A percentile compares a stretch with the other conserved stretches of the same genome.
Evolutionary conservation across 2,329 filamentous ascomycete genomes (phyloP).

Genomic region (Colletotrichum somersetense): DNA sequence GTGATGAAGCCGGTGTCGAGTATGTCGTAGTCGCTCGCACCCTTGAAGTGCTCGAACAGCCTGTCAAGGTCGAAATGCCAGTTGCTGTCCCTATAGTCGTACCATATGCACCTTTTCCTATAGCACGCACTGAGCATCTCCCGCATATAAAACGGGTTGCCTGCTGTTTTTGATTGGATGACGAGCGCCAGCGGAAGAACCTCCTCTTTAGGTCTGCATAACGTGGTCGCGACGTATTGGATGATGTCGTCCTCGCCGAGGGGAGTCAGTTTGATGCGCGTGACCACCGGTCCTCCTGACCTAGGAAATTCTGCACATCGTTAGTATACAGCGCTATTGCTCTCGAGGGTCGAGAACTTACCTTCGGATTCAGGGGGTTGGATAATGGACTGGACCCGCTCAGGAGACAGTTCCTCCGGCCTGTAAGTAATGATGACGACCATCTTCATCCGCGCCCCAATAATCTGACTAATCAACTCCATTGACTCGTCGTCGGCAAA

Average conservation of each 20-base stretch:
- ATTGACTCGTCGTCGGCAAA: constrained; percentile 90
- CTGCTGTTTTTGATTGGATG: constrained; percentile 87
- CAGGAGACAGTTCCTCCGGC: constrained; percentile 72
- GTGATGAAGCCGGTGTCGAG: constrained; percentile 87
- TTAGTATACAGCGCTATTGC: constrained; percentile 45
- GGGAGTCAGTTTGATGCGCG: constrained; percentile 78
- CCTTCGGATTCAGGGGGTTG: constrained; percentile 67
- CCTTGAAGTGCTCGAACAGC: constrained; percentile 87
- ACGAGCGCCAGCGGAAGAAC: constrained; percentile 84
- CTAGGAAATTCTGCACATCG: constrained; percentile 55
- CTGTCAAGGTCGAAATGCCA: constrained; percentile 91
- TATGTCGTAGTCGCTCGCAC: constrained; percentile 81
- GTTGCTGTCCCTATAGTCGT: constrained; percentile 83
- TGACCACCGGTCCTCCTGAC: constrained; percentile 68
- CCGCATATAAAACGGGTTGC: constrained; percentile 91
- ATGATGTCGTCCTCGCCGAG: constrained; percentile 84
- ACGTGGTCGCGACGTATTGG: constrained; percentile 84
- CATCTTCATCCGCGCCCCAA: constrained; percentile 82
- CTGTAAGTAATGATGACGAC: constrained; percentile 84
- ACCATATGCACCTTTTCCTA: constrained; percentile 89
- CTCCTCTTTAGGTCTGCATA: constrained; percentile 79
- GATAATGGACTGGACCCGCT: constrained; percentile 67
- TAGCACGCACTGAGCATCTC: constrained; percentile 92
- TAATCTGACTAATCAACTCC: constrained; percentile 85
- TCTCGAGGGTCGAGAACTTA: constrained; percentile 45